A percentile compares a stretch with the other conserved stretches of the same genome.
Conservation (phyloP, 176 grass and related monocot species). For the Carex scoparia region DNA sequence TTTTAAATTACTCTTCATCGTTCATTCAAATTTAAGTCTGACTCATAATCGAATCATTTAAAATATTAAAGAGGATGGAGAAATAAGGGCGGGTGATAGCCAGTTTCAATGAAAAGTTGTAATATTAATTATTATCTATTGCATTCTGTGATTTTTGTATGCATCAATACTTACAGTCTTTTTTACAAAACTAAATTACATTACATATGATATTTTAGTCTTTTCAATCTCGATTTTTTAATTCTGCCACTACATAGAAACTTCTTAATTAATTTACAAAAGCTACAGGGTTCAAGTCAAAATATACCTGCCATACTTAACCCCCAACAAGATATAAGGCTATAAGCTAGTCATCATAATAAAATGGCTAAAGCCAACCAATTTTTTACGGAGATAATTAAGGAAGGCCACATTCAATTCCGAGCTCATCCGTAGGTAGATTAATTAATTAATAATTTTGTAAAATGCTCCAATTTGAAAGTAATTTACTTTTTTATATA, state of each 20-base stretch:
- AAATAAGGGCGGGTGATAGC: neutral
- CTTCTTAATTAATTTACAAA: neutral
- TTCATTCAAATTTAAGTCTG: no score
- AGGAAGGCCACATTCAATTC: neutral
- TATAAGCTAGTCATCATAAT: neutral
- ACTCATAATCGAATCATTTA: neutral
- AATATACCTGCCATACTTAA: neutral
- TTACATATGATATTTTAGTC: no score
- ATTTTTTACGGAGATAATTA: neutral
- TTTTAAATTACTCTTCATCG: no score
- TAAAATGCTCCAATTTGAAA: slow-evolving; percentile 15
- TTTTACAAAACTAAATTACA: no score
- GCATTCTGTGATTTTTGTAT: no score
- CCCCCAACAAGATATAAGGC: neutral
- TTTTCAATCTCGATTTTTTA: no score
- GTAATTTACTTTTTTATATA: neutral
- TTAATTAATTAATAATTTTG: slow-evolving; percentile 4
- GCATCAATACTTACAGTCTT: no score
- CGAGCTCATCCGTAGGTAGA: neutral
- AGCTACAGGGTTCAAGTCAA: neutral
- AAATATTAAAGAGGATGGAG: neutral
- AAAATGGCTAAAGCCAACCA: neutral
- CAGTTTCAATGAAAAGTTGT: no score
- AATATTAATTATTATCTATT: no score
- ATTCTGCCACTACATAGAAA: no score